A percentile compares a stretch with the other conserved stretches of the same genome.
Conservation (phyloP, 352 stramenopile genomes). For the Pythium diclinum region DNA sequence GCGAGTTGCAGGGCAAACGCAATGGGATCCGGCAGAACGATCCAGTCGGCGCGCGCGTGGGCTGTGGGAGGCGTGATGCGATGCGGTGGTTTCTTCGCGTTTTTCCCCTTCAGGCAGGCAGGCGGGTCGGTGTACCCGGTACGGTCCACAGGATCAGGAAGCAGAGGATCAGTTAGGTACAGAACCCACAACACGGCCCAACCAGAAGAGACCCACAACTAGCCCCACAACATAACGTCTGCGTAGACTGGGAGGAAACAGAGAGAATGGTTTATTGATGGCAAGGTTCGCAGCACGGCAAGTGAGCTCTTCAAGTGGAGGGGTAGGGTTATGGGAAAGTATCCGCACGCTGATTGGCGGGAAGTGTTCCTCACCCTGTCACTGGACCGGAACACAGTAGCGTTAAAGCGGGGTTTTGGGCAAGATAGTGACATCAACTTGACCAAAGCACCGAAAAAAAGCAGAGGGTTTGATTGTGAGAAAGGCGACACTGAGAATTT, state of each 20-base stretch:
- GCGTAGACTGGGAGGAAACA: neutral
- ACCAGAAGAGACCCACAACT: neutral
- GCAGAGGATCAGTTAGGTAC: neutral
- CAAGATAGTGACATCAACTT: neutral
- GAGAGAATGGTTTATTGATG: neutral
- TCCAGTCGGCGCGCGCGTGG: no score
- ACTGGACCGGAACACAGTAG: neutral
- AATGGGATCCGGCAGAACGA: no score
- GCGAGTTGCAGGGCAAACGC: neutral
- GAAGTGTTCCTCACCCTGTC: neutral
- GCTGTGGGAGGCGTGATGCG: neutral
- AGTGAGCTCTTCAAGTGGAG: neutral
- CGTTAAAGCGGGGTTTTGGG: neutral
- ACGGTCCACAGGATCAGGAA: neutral
- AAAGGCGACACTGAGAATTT: neutral
- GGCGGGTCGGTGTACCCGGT: neutral
- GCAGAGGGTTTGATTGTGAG: neutral
- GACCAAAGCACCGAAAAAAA: neutral
- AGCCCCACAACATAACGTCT: neutral
- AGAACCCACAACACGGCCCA: neutral
- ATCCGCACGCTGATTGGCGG: neutral
- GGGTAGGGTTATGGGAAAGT: neutral
- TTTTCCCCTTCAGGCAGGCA: neutral
- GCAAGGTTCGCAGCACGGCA: neutral
- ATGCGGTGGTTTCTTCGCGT: conserved; percentile 1